Conservation (phyloP, 345 rosid species). For the Brassica carinata region DNA sequence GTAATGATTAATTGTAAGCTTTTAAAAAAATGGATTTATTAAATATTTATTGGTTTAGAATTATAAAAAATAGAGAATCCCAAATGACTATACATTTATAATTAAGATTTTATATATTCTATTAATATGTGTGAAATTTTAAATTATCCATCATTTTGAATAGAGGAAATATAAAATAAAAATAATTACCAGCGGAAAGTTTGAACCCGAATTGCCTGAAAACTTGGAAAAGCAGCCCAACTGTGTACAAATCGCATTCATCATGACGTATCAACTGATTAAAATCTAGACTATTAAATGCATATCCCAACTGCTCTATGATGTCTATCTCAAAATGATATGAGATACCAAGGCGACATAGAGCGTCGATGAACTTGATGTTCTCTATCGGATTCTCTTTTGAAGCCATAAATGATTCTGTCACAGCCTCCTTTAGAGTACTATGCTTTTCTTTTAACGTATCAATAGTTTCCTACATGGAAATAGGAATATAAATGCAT, state of each 20-base stretch:
- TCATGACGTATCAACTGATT: neutral
- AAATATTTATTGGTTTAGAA: too few species aligned
- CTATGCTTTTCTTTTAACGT: conserved; percentile 10
- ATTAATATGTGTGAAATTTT: too few species aligned
- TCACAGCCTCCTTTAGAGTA: conserved; percentile 16
- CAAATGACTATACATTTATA: too few species aligned
- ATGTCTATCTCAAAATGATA: conserved; percentile 27
- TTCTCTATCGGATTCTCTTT: conserved; percentile 13
- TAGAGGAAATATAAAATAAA: neutral
- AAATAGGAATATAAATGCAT: neutral
- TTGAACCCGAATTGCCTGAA: conserved; percentile 35
- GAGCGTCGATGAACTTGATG: conserved; percentile 25
- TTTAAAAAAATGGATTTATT: too few species aligned
- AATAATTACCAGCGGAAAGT: conserved; percentile 19
- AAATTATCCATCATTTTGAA: too few species aligned
- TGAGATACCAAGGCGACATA: conserved; percentile 33
- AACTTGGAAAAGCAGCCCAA: conserved; percentile 31
- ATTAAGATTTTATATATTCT: too few species aligned
- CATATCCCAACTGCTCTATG: neutral
- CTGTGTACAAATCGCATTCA: conserved; percentile 16
- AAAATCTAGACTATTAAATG: neutral
- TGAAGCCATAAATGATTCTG: conserved; percentile 4
- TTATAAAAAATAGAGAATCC: too few species aligned
- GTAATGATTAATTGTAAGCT: too few species aligned
- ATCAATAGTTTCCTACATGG: conserved; percentile 7